Evolutionary conservation across 2,329 filamentous ascomycete genomes (phyloP).

Genomic region (Dothideomycetidae sp.): DNA sequence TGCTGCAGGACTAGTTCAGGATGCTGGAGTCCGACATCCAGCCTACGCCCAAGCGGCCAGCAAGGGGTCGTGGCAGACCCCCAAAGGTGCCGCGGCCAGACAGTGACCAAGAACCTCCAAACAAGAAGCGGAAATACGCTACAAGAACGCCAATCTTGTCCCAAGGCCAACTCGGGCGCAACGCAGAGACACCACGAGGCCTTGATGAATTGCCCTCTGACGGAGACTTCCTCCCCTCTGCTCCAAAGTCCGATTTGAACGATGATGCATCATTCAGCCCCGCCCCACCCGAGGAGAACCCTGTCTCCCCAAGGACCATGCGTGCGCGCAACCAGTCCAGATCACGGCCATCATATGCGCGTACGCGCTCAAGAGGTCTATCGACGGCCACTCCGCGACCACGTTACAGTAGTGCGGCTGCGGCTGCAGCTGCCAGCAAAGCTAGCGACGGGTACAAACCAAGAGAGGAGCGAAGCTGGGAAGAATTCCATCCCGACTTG

Average conservation of each 20-base stretch:
- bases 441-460: constrained; percentile 96
- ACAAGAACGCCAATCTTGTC: constrained; percentile 1
- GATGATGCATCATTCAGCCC: constrained; percentile 14
- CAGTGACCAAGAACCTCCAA: constrained; percentile 28
- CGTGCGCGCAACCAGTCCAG: constrained; percentile 4
- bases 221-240: constrained; percentile 10
- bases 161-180: neutral
- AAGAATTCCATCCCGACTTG: constrained; percentile 91
- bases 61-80: constrained; percentile 19
- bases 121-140: constrained; percentile 44
- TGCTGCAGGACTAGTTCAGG: constrained; percentile 5
- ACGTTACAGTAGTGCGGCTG: constrained; percentile 73
- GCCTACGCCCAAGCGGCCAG: constrained; percentile 14
- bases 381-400: constrained; percentile 42
- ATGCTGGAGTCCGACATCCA: constrained; percentile 1
- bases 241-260: constrained; percentile 9
- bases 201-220: constrained; percentile 8
- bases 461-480: constrained; percentile 89
- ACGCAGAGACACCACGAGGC: constrained; percentile 12
- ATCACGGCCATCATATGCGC: constrained; percentile 32
- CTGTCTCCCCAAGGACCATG: constrained; percentile 7
- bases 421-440: constrained; percentile 72
- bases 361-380: constrained; percentile 39
- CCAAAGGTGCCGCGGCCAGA: constrained; percentile 17
- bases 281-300: constrained; percentile 9